These are phyloP conservation scores for Daldinia loculata DNA, from an alignment of 495 filamentous ascomycete species.

Conservation along the genomic window DNA sequence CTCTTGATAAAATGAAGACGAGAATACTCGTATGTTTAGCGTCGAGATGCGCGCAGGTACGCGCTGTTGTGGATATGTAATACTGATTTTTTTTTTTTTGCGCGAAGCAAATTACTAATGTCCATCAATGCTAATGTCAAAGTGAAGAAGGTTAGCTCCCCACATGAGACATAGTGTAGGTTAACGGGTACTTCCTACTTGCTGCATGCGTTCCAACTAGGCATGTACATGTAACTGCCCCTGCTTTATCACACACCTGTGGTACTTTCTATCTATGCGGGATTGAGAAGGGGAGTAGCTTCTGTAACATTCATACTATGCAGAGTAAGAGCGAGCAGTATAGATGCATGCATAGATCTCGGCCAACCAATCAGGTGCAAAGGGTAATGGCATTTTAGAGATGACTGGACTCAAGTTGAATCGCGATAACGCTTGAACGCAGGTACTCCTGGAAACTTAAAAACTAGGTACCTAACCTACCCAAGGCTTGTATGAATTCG, in stretches of 20 bases:
- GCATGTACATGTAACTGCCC: conserved; percentile 6
- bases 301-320: neutral
- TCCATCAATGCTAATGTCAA: neutral
- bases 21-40: conserved; percentile 2
- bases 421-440: neutral
- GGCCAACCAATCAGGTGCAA: neutral
- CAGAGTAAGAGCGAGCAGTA: neutral
- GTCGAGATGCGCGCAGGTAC: neutral
- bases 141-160: neutral
- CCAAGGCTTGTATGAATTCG: neutral
- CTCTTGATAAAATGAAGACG: neutral
- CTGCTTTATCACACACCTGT: neutral
- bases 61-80: neutral
- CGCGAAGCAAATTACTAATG: neutral
- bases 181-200: neutral
- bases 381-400: neutral
- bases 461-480: no score
- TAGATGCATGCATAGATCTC: neutral
- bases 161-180: neutral
- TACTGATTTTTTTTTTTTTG: neutral
- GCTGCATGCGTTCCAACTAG: neutral
- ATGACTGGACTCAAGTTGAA: neutral
- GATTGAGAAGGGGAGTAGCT: neutral
- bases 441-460: neutral
- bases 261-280: neutral